A percentile compares a stretch with the other conserved stretches of the same genome.
phyloP scores from a whole-genome alignment of 1,139 yeast genomes.

The Blastobotrys illinoisensis region DNA sequence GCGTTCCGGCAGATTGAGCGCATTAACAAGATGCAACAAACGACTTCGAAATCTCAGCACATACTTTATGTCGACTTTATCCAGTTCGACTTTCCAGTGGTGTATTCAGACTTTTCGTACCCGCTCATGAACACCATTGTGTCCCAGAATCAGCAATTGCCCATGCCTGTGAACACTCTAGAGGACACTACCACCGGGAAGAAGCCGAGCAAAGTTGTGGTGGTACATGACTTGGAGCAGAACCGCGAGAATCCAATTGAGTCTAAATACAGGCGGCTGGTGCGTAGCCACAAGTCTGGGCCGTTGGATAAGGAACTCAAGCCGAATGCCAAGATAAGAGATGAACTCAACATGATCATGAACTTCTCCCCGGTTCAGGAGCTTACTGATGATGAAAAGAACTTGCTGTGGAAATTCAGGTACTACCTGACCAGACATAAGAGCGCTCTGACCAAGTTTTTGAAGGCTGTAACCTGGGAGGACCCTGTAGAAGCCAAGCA shows the following conservation, averaged over 20 bases:
- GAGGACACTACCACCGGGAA: slow-evolving; percentile 21
- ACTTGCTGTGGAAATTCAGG: slow-evolving; percentile 85
- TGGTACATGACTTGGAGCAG: slow-evolving; percentile 62
- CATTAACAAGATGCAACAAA: slow-evolving; percentile 30
- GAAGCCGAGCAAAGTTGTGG: slow-evolving; percentile 34
- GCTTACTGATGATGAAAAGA: slow-evolving; percentile 76
- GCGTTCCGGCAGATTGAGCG: slow-evolving; percentile 55
- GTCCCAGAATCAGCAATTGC: slow-evolving; percentile 26
- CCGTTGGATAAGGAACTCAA: slow-evolving; percentile 78
- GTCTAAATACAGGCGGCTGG: slow-evolving; percentile 74
- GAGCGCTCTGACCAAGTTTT: slow-evolving; percentile 74
- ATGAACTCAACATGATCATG: slow-evolving; percentile 61
- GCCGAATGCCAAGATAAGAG: slow-evolving; percentile 81
- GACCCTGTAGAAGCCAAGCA: slow-evolving; percentile 76
- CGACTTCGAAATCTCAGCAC: slow-evolving; percentile 29
- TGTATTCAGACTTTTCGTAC: slow-evolving; percentile 58
- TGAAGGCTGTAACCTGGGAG: slow-evolving; percentile 85
- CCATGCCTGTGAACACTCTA: slow-evolving; percentile 28
- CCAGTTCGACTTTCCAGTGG: slow-evolving; percentile 74
- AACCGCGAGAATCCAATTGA: slow-evolving; percentile 75
- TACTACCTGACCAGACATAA: slow-evolving; percentile 75
- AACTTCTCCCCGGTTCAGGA: slow-evolving; percentile 80
- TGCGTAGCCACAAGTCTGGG: slow-evolving; percentile 73
- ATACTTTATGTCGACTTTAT: slow-evolving; percentile 64
- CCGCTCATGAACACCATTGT: slow-evolving; percentile 25